Evolutionary conservation across 352 stramenopile species (phyloP).

Genomic region (Saprolegnia diclina): DNA sequence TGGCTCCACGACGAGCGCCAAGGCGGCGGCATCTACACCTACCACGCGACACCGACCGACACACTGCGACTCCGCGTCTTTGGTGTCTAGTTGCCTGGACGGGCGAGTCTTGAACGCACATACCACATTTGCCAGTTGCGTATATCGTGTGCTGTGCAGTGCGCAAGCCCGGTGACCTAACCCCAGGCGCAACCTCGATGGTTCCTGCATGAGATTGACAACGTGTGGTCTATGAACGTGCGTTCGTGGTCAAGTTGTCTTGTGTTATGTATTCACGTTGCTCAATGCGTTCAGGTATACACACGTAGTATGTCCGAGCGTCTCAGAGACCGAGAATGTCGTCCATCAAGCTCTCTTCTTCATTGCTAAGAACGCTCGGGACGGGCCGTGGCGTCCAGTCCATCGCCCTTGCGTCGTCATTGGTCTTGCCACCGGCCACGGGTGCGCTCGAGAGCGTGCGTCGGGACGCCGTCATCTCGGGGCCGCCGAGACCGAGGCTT

Average conservation of each 20-base stretch:
- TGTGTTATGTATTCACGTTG: no score
- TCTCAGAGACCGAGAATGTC: slow-evolving; percentile 47
- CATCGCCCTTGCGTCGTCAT: slow-evolving; percentile 9
- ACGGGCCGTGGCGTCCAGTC: slow-evolving; percentile 28
- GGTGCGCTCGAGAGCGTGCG: slow-evolving; percentile 61
- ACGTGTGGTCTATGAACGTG: no score
- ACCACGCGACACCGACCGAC: slow-evolving; percentile 15
- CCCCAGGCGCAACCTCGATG: no score
- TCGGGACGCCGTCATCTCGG: slow-evolving; percentile 40
- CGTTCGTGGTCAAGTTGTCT: no score
- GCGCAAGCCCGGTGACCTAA: no score
- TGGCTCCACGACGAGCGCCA: slow-evolving; percentile 87
- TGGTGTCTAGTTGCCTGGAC: slow-evolving; percentile 10
- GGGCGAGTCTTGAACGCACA: no score
- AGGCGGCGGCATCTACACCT: slow-evolving; percentile 61
- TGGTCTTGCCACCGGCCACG: slow-evolving; percentile 46
- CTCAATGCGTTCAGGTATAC: not conserved
- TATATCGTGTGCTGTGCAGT: no score
- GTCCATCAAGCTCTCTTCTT: slow-evolving; percentile 82
- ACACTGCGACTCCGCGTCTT: slow-evolving; percentile 20
- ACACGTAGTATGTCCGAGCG: slow-evolving; percentile 1
- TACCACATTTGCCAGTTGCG: no score
- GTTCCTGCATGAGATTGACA: no score
- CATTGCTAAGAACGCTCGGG: slow-evolving; percentile 52
- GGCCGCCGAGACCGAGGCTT: not conserved